Evolutionary conservation across 1,284 basidiomycete genomes (phyloP).

Genomic region (Ganoderma sinense): DNA sequence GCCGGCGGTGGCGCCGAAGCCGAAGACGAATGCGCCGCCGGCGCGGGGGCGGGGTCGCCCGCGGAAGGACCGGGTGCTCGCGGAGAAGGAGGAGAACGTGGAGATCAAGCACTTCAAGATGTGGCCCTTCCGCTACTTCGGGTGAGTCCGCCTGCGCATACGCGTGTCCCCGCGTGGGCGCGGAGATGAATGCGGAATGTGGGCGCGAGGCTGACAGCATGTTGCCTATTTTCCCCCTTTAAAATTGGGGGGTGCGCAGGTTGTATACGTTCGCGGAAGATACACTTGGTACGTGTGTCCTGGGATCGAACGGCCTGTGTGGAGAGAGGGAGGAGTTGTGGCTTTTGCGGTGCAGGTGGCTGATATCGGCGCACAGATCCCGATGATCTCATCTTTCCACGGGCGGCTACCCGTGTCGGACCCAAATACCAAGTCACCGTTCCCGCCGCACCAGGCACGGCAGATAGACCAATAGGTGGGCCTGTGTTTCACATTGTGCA

Average conservation of each 20-base stretch:
- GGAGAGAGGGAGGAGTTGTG: not conserved
- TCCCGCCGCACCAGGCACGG: slow-evolving; percentile 56
- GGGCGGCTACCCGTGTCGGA: slow-evolving; percentile 87
- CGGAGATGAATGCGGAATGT: slow-evolving; percentile 13
- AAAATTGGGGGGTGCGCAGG: slow-evolving; percentile 46
- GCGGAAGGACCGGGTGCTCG: slow-evolving; percentile 70
- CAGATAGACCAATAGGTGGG: slow-evolving; percentile 49
- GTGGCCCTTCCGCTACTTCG: slow-evolving; percentile 98
- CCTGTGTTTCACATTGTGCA: not conserved
- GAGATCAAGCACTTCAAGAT: slow-evolving; percentile 86
- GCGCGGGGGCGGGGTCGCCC: slow-evolving; percentile 74
- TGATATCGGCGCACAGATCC: slow-evolving; percentile 64
- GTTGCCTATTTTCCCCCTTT: too few species aligned
- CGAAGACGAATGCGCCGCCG: slow-evolving; percentile 75
- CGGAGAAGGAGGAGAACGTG: slow-evolving; percentile 79
- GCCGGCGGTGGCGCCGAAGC: slow-evolving; percentile 51
- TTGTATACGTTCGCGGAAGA: slow-evolving; percentile 92
- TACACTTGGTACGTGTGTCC: slow-evolving; percentile 73
- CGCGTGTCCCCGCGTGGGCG: not conserved
- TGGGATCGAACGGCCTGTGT: not conserved
- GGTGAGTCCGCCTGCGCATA: slow-evolving; percentile 57
- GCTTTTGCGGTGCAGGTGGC: slow-evolving; percentile 21
- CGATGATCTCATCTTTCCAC: slow-evolving; percentile 94
- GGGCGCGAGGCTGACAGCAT: slow-evolving; percentile 11
- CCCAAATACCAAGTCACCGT: slow-evolving; percentile 84